Evolutionary conservation across 805 yeast species (phyloP), one percentile per base, ranked within the genome.

Genomic region (Metschnikowia picachoensis): DNA sequence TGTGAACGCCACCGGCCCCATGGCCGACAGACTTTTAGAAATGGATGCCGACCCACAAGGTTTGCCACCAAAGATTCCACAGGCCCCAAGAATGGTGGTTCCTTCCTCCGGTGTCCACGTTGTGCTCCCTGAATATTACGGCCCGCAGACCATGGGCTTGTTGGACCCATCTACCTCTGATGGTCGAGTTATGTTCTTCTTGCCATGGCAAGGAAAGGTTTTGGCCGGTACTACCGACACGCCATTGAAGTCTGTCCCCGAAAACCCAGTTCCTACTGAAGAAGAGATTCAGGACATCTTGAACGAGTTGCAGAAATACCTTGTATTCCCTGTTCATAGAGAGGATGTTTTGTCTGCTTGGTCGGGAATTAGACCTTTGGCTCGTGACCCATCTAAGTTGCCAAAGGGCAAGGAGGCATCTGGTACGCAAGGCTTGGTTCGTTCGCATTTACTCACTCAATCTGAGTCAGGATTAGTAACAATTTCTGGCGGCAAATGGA

Each of bases 161-260:
- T 76, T 91, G 49, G 97, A 91, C 68, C 96, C 97, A 39, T 78
- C 87, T 38, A 91, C 98, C 39, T 74, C 92, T 30, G 98, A 91
- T 64, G 97, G 97, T 47, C 82, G 98, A 68, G 97, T 91, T 43
- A 87, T 92, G 86, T 91, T 91, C 72, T 91, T 92, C 74, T 75
- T 91, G 66, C 98, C 98, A 57, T 91, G 97, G 97, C 97, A 90
- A 73, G 96, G 97, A 6, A 87, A 90, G 66, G 95, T 91, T 30
- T 76, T 91, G 55, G 97, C 96, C 48, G 98, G 98, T 64, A 91
- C 98, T 50, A 91, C 98, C 46, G 98, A 91, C 71, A 85, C 88
- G 43, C 95, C 97, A 37, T 68, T 85, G 70, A 79, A 78, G 52
- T 72, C 73, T 53, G 80, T 85, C 44, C 87, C 88, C 37, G 82